Base-by-base conservation (phyloP, 768 basidiomycete species). In the Mrakia hoshinonis region DNA sequence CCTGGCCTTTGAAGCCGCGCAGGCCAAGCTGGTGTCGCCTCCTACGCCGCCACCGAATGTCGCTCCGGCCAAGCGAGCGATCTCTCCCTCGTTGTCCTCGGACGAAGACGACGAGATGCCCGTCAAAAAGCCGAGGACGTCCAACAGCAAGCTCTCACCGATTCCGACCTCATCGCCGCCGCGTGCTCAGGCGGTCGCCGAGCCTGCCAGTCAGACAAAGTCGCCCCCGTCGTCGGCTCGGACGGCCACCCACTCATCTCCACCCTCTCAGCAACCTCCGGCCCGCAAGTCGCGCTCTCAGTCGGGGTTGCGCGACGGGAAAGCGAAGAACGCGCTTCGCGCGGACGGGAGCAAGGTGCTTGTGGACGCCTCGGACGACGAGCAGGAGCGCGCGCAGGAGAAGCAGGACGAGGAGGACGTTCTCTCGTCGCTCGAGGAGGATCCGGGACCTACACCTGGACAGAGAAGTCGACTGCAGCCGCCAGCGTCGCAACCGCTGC, bases 341-440 rank as follows among this genome's bases (percentile, higher is more conserved):
- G 22, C 58, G 34, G 58, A 61, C 34, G 58, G 58, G 18, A 61
- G 58, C 58, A 61, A 20, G 36, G 58, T 61, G 15, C 58, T 61
- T 34, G 58, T 61, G 15, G 58, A 61, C 10, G 58, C 36, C 3
- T 61, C 58, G 10, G 58, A 61, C 58, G 58, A 61, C 22, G 49
- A 51, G 49, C 9, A 18, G 3, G 58, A 61, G 36, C 31, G 36
- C 18, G 15, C 31, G 58, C 34, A 7, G 58, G 22, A 18, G 20
- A 55, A 29, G 26, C 54, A 24, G 24, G 54, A 29, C 54, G 24
- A 11, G 13, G 18, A 43, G 7, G 43, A 43, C 2, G 11, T 60
- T 31, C 3, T 60, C 55, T 61, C 36, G 12, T 39, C 36, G 36
- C 9, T 13, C 11, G 58, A 39, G 24, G 49, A 51, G 49, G 24